These are phyloP conservation scores for Nigrograna mackinnonii DNA, from an alignment of 2,329 filamentous ascomycete genomes.

Conservation along the genomic window DNA sequence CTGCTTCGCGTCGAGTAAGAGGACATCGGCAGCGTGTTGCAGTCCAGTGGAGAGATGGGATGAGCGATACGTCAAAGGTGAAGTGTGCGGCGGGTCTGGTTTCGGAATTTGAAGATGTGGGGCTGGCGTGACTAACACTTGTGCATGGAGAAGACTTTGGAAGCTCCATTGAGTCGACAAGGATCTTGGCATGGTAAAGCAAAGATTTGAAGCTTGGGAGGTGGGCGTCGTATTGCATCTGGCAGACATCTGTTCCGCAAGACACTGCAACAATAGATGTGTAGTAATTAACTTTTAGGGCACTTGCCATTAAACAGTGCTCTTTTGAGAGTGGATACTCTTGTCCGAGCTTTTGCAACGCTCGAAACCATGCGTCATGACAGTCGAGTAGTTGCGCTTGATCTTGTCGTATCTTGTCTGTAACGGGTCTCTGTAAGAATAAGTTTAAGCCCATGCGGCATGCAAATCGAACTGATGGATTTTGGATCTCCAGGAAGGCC, in stretches of 20 bases:
- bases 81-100: conserved; percentile 19
- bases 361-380: conserved; percentile 17
- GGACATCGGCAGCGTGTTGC: conserved; percentile 20
- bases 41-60: conserved; percentile 12
- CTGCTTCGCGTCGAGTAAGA: conserved; percentile 17
- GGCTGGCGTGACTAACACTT: no score
- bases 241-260: conserved; percentile 12
- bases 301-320: conserved; percentile 14
- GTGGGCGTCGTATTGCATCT: conserved; percentile 18
- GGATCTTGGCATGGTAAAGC: conserved; percentile 13
- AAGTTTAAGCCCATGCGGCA: conserved; percentile 7
- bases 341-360: conserved; percentile 5
- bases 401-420: conserved; percentile 6
- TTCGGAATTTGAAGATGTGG: no score
- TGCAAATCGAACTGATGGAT: conserved; percentile 14
- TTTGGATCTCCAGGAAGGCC: conserved; percentile 20
- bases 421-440: conserved; percentile 1
- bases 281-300: conserved; percentile 17
- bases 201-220: conserved; percentile 19
- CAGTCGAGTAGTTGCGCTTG: conserved; percentile 15
- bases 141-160: conserved; percentile 2
- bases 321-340: conserved; percentile 6
- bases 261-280: conserved; percentile 10
- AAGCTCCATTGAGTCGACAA: conserved; percentile 17
- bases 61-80: conserved; percentile 13